These are phyloP conservation scores for Diplodia seriata DNA, from an alignment of 2,329 filamentous ascomycete genomes.

Conservation along the genomic window DNA sequence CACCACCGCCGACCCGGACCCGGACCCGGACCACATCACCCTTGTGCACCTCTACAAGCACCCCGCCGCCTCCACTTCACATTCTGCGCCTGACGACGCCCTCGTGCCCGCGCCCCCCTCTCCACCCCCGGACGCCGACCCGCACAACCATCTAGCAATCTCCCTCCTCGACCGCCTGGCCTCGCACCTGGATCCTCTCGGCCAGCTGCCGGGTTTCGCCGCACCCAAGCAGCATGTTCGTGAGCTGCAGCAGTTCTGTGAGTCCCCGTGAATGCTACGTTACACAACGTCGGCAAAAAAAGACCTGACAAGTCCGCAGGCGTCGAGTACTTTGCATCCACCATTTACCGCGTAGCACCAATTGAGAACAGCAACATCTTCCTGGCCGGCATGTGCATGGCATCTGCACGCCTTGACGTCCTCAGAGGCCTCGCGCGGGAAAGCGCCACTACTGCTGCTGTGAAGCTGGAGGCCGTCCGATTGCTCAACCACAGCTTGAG, in stretches of 20 bases:
- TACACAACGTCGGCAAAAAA: background rate
- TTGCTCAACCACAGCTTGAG: constrained; percentile 21
- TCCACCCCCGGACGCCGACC: background rate
- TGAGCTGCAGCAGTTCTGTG: constrained; percentile 20
- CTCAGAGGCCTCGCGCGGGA: constrained; percentile 15
- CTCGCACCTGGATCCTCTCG: constrained; percentile 18
- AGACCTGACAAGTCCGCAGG: background rate
- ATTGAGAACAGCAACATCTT: constrained; percentile 24
- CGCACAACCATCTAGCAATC: constrained; percentile 2
- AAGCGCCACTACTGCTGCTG: constrained; percentile 20
- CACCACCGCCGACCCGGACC: too few relatives aligned
- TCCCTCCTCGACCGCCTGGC: constrained; percentile 20
- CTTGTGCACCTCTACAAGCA: constrained; percentile 21
- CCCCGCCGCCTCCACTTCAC: background rate
- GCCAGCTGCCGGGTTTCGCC: constrained; percentile 12
- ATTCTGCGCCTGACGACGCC: background rate
- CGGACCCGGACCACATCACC: background rate
- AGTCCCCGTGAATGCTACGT: background rate
- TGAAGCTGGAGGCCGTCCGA: constrained; percentile 19
- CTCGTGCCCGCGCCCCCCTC: background rate
- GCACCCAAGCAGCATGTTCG: constrained; percentile 11
- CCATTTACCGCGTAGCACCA: constrained; percentile 21
- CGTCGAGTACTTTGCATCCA: constrained; percentile 17
- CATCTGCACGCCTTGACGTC: constrained; percentile 14
- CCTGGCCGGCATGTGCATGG: constrained; percentile 25